Evolutionary conservation across 805 yeast genomes (phyloP).

Genomic region (Starmerella apicola): DNA sequence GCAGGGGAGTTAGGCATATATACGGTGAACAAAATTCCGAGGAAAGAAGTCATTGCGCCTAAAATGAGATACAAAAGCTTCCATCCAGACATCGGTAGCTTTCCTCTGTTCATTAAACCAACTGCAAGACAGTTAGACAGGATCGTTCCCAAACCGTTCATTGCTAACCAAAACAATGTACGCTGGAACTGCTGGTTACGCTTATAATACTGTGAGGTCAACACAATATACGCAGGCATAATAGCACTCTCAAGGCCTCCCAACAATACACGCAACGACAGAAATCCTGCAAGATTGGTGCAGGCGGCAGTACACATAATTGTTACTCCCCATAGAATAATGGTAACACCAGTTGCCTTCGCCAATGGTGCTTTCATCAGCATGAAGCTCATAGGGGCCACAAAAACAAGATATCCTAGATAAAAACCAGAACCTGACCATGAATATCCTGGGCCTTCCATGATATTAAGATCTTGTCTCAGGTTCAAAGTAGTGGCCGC

Average conservation of each 20-base stretch:
- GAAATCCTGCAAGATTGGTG: constrained; percentile 33
- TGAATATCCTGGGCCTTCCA: constrained; percentile 9
- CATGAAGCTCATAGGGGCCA: constrained; percentile 35
- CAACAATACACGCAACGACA: constrained; percentile 35
- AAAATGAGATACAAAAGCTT: constrained; percentile 44
- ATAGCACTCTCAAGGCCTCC: constrained; percentile 43
- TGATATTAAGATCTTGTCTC: background rate
- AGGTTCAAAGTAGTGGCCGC: background rate
- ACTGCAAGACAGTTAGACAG: constrained; percentile 21
- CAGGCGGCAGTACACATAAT: constrained; percentile 37
- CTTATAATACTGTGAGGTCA: constrained; percentile 49
- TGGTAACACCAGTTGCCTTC: constrained; percentile 35
- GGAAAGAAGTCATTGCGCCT: constrained; percentile 44
- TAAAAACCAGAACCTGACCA: constrained; percentile 50
- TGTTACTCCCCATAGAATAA: constrained; percentile 49
- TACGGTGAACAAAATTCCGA: constrained; percentile 37
- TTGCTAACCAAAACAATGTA: constrained; percentile 33
- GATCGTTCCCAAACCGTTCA: constrained; percentile 34
- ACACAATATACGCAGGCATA: constrained; percentile 44
- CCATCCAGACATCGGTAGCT: constrained; percentile 41
- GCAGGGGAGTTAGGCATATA: constrained; percentile 50
- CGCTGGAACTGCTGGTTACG: constrained; percentile 35
- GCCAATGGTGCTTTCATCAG: constrained; percentile 47
- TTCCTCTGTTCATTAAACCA: constrained; percentile 15
- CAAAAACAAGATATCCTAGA: constrained; percentile 49